Percentiles rank a stretch among this genome's conserved stretches.
Evolutionary conservation across 768 basidiomycete species (phyloP).

Genomic region (Exsudoporus frostii): DNA sequence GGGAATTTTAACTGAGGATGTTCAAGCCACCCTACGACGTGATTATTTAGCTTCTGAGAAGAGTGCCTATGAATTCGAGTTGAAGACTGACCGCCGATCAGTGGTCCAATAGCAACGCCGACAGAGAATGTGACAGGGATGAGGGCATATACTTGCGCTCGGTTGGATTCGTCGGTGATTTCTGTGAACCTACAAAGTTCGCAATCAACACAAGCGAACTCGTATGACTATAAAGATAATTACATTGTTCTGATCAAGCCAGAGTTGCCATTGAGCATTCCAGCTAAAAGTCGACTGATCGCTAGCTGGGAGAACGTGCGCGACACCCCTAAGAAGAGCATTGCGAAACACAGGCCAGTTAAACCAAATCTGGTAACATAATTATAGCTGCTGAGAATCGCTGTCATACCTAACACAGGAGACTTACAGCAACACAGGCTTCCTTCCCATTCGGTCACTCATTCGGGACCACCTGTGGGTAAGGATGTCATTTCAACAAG

Average conservation of each 20-base stretch:
- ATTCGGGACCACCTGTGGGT: background rate
- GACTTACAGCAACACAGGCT: background rate
- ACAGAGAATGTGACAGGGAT: background rate
- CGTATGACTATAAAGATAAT: background rate
- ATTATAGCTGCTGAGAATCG: background rate
- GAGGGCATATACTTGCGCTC: background rate
- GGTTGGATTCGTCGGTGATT: background rate
- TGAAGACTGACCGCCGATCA: background rate
- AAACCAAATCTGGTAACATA: background rate
- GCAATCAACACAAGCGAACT: background rate
- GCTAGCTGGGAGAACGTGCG: background rate
- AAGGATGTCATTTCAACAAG: background rate
- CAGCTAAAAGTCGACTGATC: background rate
- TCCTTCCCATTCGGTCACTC: background rate
- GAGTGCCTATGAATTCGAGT: background rate
- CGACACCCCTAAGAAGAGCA: background rate
- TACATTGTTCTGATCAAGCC: background rate
- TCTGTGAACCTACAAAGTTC: background rate
- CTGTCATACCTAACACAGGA: background rate
- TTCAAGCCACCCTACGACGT: background rate
- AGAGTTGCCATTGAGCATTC: background rate
- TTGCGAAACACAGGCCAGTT: background rate
- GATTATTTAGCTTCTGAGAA: background rate
- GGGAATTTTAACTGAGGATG: slow-evolving; percentile 48
- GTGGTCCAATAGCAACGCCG: background rate